phyloP scores from a whole-genome alignment of 495 filamentous ascomycete species.

The Entonaema liquescens region DNA sequence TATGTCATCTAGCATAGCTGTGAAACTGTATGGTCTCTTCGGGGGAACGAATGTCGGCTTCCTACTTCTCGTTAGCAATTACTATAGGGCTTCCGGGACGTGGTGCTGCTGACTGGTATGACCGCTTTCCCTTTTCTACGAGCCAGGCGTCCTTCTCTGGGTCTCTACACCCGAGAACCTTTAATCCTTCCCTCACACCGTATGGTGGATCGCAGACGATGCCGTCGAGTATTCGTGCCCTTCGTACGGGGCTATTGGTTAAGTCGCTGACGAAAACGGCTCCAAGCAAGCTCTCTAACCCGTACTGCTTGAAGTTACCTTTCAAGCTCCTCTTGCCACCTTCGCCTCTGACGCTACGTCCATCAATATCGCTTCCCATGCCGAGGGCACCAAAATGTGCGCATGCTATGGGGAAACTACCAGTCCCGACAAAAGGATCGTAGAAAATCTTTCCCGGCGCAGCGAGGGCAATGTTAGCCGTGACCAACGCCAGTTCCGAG shows the following conservation, averaged over 20 bases:
- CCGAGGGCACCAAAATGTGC: slow-evolving; percentile 86
- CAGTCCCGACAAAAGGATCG: slow-evolving; percentile 95
- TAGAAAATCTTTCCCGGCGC: slow-evolving; percentile 84
- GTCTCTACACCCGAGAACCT: slow-evolving; percentile 81
- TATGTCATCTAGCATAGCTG: slow-evolving; percentile 87
- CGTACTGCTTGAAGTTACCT: slow-evolving; percentile 89
- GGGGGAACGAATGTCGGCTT: slow-evolving; percentile 84
- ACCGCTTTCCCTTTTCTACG: slow-evolving; percentile 72
- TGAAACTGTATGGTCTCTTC: slow-evolving; percentile 89
- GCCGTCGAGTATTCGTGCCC: slow-evolving; percentile 75
- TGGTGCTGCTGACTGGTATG: slow-evolving; percentile 67
- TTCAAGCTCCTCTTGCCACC: slow-evolving; percentile 61
- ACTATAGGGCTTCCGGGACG: background rate
- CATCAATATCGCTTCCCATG: slow-evolving; percentile 92
- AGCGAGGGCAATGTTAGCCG: slow-evolving; percentile 87
- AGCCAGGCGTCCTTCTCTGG: slow-evolving; percentile 67
- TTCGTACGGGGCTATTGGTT: slow-evolving; percentile 83
- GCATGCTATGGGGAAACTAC: slow-evolving; percentile 85
- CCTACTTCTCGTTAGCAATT: slow-evolving; percentile 50
- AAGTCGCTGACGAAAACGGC: slow-evolving; percentile 87
- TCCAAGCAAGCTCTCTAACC: slow-evolving; percentile 66
- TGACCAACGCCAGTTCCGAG: slow-evolving; percentile 88
- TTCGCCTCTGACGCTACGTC: slow-evolving; percentile 79
- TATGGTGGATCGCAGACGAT: slow-evolving; percentile 98
- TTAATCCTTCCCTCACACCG: slow-evolving; percentile 92